Evolutionary conservation across 225 moss, liverwort and hornwort species (phyloP).

Genomic region (Bryum argenteum): DNA sequence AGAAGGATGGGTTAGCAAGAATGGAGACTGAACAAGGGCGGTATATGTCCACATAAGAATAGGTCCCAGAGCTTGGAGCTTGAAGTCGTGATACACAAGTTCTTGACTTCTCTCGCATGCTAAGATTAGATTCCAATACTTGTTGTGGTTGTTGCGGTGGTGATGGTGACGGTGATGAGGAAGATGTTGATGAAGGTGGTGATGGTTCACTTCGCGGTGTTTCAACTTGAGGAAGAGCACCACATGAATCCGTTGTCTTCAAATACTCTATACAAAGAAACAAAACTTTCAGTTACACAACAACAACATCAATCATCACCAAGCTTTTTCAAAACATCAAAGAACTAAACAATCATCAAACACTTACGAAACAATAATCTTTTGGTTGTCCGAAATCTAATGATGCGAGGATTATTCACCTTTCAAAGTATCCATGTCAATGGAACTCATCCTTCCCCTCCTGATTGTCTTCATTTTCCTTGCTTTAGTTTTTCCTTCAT

Average conservation of each 20-base stretch:
- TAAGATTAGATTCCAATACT: not conserved
- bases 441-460: conserved; percentile 29
- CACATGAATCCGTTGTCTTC: conserved; percentile 13
- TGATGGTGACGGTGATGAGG: not conserved
- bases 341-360: too few relatives aligned
- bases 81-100: conserved; percentile 41
- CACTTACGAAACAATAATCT: too few relatives aligned
- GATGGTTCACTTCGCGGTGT: not conserved
- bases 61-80: conserved; percentile 32
- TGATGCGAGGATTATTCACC: conserved; percentile 10
- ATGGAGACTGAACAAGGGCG: conserved; percentile 42
- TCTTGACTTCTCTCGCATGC: conserved; percentile 28
- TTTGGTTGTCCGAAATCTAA: not conserved
- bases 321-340: too few relatives aligned
- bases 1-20: conserved; percentile 46
- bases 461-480: conserved; percentile 24
- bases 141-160: not conserved
- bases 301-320: not conserved
- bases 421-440: conserved; percentile 35
- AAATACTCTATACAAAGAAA: conserved; percentile 25
- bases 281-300: not conserved
- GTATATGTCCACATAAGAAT: conserved; percentile 31
- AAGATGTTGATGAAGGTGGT: not conserved
- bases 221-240: conserved; percentile 4
- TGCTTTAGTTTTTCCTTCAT: conserved; percentile 5